Evolutionary conservation across 495 filamentous ascomycete species (phyloP), one percentile per base, ranked within the genome.

Genomic region (Penicillium pancosmium): DNA sequence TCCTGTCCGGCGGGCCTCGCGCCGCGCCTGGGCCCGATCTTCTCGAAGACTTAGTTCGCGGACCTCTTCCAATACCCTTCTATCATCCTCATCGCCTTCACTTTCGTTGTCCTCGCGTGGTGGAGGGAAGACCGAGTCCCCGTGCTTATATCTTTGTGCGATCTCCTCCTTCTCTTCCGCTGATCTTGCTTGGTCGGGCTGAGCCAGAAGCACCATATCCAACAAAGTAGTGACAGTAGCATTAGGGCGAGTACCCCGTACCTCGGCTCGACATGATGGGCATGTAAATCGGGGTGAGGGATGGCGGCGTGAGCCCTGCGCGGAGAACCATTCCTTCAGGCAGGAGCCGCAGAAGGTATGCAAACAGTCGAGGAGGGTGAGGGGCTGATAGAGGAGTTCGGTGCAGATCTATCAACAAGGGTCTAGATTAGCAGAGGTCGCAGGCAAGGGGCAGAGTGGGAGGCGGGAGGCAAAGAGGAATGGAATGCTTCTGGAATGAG

Each of bases 281-380:
- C 94, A 98, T 51, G 92, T 97, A 71, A 88, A 95, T 48, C 74
- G 77, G 5, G 83, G 75, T 0, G 80, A 62, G 2, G 73, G 73
- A 27, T 80, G 66, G 68, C 75, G 59, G 55, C 77, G 56, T 54
- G 73, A 87, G 52, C 78, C 80, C 63, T 88, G 86, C 55, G 73
- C 84, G 12, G 72, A 63, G 76, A 98, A 98, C 94, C 94, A 98
- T 74, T 92, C 87, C 75, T 95, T 96, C 58, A 97, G 71, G 69
- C 94, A 98, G 31, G 90, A 88, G 56, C 91, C 94, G 78, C 94
- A 98, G 77, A 94, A 98, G 38, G 93, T 96, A 77, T 98, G 94
- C 1, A 98, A 86, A 71, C 94, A 98, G 79, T 98, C 91, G 69
- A 98, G 90, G 58, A 97, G 89, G 33, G 93, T 97, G 58, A 98